Percentiles rank a stretch among this genome's conserved stretches.
Evolutionary conservation across 345 rosid genomes (phyloP).

Genomic region (Salix suchowensis): DNA sequence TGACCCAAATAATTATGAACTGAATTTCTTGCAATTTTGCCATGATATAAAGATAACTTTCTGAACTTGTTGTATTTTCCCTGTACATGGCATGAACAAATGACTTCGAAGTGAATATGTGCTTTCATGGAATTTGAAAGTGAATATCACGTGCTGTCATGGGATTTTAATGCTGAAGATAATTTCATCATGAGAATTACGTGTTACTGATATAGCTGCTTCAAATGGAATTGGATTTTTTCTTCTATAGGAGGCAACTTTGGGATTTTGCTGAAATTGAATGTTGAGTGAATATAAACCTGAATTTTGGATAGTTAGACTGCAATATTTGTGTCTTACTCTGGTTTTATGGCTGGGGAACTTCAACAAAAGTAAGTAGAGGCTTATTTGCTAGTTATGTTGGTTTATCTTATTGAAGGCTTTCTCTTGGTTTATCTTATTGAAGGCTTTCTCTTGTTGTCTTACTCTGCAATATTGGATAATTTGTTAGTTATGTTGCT

Average conservation of each 20-base stretch:
- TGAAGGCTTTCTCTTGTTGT: background rate
- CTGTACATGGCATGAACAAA: background rate
- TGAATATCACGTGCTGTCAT: background rate
- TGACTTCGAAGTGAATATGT: background rate
- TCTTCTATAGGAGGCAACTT: background rate
- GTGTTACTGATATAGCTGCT: background rate
- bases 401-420: background rate
- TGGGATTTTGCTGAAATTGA: background rate
- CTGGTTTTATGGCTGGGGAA: background rate
- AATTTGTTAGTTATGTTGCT: background rate
- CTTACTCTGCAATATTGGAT: background rate
- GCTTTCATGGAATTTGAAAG: background rate
- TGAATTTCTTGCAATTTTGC: slow-evolving; percentile 8
- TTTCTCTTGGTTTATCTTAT: background rate
- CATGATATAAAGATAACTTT: slow-evolving; percentile 9
- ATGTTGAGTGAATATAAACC: background rate
- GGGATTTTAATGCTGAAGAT: background rate
- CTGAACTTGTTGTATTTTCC: background rate
- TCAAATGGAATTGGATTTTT: background rate
- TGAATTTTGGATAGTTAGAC: background rate
- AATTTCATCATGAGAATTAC: background rate
- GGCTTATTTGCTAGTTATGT: background rate
- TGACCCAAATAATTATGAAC: background rate
- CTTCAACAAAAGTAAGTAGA: background rate
- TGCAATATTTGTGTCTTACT: background rate